A percentile compares a stretch with the other conserved stretches of the same genome.
Conservation (phyloP, 139 green algal genomes). For the Chlorella sp. region DNA sequence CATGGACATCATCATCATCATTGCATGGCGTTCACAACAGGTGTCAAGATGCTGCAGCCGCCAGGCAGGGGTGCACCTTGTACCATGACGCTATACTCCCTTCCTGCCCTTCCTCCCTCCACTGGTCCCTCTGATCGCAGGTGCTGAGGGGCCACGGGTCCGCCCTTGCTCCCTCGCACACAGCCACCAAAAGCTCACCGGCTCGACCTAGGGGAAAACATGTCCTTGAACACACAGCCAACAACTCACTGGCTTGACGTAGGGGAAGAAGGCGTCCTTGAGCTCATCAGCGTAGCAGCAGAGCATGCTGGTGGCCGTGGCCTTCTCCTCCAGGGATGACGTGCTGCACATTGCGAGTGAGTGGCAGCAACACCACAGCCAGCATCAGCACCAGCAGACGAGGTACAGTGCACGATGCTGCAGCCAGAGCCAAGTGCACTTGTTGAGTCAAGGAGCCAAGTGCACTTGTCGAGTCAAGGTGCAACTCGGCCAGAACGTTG, state of each 20-base stretch:
- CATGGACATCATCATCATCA: too few relatives aligned
- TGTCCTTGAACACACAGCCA: not conserved
- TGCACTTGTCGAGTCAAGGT: not conserved
- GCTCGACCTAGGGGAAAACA: not conserved
- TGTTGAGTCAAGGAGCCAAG: not conserved
- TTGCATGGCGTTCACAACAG: too few relatives aligned
- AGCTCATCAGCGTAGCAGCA: constrained; percentile 97
- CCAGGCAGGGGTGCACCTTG: not conserved
- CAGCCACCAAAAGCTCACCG: not conserved
- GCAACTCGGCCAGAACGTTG: not conserved
- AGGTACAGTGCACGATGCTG: not conserved
- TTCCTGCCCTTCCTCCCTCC: not conserved
- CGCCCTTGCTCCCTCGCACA: not conserved
- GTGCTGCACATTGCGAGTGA: not conserved
- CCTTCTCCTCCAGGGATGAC: constrained; percentile 86
- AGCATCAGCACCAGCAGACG: not conserved
- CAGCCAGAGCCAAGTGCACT: not conserved
- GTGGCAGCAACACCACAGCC: not conserved
- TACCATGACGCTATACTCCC: not conserved
- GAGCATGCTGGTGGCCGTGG: constrained; percentile 97
- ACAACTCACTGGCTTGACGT: constrained; percentile 63
- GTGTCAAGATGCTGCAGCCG: too few relatives aligned
- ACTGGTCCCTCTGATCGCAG: not conserved
- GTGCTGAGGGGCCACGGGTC: not conserved
- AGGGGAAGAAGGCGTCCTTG: constrained; percentile 92